Evolutionary conservation across 306 rosid species (phyloP).

Genomic region (Psophocarpus tetragonolobus): DNA sequence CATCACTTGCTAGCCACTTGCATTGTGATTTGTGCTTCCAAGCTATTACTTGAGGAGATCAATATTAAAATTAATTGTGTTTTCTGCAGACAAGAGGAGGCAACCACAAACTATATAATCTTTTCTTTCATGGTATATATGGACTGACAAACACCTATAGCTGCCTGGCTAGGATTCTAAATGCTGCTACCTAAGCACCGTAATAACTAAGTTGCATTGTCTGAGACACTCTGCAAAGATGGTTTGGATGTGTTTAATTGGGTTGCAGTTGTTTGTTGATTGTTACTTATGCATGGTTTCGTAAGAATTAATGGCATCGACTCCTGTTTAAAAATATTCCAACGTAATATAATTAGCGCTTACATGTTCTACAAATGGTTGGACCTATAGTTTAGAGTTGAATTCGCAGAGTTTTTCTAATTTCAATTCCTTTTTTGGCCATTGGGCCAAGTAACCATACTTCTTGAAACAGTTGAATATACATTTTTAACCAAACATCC

Average conservation of each 20-base stretch:
- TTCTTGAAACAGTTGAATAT: no score
- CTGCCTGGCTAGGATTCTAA: neutral
- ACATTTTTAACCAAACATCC: no score
- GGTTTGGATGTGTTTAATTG: neutral
- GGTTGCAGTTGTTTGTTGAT: neutral
- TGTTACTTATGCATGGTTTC: no score
- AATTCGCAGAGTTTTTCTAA: neutral
- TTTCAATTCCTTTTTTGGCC: neutral
- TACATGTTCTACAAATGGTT: neutral
- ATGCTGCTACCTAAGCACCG: neutral
- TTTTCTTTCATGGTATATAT: neutral
- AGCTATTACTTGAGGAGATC: neutral
- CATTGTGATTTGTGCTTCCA: neutral
- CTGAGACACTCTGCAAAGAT: neutral
- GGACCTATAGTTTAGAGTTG: neutral
- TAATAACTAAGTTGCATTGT: neutral
- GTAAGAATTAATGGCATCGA: neutral
- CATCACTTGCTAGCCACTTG: neutral
- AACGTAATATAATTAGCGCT: no score
- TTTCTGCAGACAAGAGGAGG: no score
- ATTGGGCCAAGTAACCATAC: neutral
- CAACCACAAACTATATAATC: neutral
- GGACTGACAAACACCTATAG: neutral
- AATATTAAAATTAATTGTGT: neutral
- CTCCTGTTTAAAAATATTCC: neutral